Evolutionary conservation across 1,284 basidiomycete species (phyloP), one percentile per base, ranked within the genome.

Genomic region (Melampsora americana): DNA sequence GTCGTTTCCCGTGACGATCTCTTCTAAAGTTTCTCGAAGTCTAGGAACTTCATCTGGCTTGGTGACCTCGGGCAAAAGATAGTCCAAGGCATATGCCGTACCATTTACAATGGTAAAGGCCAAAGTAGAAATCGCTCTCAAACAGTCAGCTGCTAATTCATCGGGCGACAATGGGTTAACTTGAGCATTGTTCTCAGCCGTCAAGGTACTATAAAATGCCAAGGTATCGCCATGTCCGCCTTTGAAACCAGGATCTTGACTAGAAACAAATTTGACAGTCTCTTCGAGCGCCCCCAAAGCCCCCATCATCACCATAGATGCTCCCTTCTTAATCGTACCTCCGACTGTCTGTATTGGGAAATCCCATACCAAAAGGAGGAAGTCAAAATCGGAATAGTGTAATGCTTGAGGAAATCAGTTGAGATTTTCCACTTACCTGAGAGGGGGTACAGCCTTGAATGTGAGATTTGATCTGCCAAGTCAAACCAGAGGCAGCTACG

Each of bases 401-500:
- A 42, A 42, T 5, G 39, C 11, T 42, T 42, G 39, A 9, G 11
- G 39, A 42, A 11, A 42, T 42, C 39, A 42, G 39, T 42, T 42
- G 1, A 12, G 39, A 35, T 5, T 30, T 23, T 28, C 46, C 2
- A 46, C 73, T 48, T 35, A 75, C 73, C 0, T n/a, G 42, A 44
- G 59, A 56, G n/a, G 50, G 20, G 28, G 39, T 14, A 23, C 48
- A 50, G 11, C 65, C 73, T 53, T 75, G 62, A 50, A 75, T 75
- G 42, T 68, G 73, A 26, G 42, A 75, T 61, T 75, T 75, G 28
- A 75, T 56, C 28, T 75, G 73, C 65, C 65, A 75, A 28, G 66
- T 65, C 32, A 75, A 62, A 1, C 66, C 73, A 39, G 30, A 48
- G n/a, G 66, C 65, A 23, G 73, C 73, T 18, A 75, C 50, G 28